phyloP scores from a whole-genome alignment of 305 asterid genomes.

The Solanum chacoense region DNA sequence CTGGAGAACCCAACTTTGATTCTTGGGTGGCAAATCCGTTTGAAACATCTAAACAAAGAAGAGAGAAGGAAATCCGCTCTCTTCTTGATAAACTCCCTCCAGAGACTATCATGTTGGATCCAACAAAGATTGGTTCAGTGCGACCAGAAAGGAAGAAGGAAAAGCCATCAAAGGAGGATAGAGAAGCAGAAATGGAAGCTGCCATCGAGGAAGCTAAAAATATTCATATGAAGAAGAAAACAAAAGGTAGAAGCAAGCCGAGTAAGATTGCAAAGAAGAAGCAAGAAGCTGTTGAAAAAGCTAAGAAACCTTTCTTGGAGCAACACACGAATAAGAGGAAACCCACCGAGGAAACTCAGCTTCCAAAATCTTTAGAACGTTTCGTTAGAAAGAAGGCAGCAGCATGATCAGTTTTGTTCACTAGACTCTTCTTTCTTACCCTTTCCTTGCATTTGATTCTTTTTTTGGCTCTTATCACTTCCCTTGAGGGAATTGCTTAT shows the following conservation, averaged over 20 bases:
- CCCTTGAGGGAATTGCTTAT: not conserved
- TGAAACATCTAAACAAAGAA: conserved; percentile 76
- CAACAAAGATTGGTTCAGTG: conserved; percentile 77
- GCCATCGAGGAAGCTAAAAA: conserved; percentile 65
- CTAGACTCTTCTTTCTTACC: not conserved
- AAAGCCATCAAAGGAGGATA: conserved; percentile 37
- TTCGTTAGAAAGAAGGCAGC: conserved; percentile 35
- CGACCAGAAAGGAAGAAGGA: conserved; percentile 42
- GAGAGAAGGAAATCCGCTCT: conserved; percentile 70
- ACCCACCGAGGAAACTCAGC: conserved; percentile 30
- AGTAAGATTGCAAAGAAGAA: conserved; percentile 68
- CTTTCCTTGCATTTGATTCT: not conserved
- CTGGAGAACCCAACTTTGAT: conserved; percentile 92
- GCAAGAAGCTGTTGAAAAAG: conserved; percentile 50
- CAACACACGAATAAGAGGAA: conserved; percentile 44
- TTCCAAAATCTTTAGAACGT: conserved; percentile 54
- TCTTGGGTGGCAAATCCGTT: conserved; percentile 84
- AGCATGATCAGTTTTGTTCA: not conserved
- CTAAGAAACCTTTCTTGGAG: conserved; percentile 59
- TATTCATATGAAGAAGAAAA: conserved; percentile 49
- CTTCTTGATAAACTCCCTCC: conserved; percentile 97
- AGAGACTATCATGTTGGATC: conserved; percentile 91
- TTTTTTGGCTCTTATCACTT: not conserved
- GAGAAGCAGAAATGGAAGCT: conserved; percentile 48
- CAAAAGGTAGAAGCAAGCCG: conserved; percentile 87